Evolutionary conservation across 1,139 yeast genomes (phyloP).

Genomic region (Debaryomycetaceae sp.): DNA sequence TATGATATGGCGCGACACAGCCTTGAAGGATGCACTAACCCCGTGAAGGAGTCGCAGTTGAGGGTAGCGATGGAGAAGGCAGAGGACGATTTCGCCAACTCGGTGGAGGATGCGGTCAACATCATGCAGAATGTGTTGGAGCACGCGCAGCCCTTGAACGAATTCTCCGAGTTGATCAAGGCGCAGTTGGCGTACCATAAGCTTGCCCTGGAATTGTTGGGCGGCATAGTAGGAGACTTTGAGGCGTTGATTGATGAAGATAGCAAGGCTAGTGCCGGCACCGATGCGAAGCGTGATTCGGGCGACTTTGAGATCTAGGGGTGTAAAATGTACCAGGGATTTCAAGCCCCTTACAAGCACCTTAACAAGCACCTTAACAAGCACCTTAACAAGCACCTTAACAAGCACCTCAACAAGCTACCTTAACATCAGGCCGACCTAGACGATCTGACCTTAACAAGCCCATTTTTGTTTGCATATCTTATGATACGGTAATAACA

Average conservation of each 20-base stretch:
- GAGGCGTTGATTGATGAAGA: conserved; percentile 49
- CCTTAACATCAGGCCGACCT: too few species aligned
- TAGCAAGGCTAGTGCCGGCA: conserved; percentile 10
- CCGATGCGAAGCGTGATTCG: conserved; percentile 19
- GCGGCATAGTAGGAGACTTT: conserved; percentile 53
- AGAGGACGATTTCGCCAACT: conserved; percentile 85
- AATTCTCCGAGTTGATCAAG: conserved; percentile 56
- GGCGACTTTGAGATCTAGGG: conserved; percentile 37
- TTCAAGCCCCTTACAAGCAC: too few species aligned
- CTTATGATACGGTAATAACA: too few species aligned
- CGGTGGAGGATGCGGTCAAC: conserved; percentile 80
- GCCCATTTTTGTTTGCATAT: too few species aligned
- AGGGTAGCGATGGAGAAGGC: conserved; percentile 74
- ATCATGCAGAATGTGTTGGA: conserved; percentile 77
- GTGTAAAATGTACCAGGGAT: too few species aligned
- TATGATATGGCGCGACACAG: conserved; percentile 70
- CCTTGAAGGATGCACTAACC: conserved; percentile 56
- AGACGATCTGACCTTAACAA: too few species aligned
- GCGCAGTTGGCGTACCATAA: conserved; percentile 83
- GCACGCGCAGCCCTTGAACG: conserved; percentile 61
- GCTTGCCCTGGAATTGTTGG: conserved; percentile 61
- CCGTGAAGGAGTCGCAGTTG: conserved; percentile 65
- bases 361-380: too few species aligned
- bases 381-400: too few species aligned
- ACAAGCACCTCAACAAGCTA: too few species aligned